These are phyloP conservation scores for Thuidium tamariscinum DNA, from an alignment of 225 moss, liverwort and hornwort species.

Conservation along the genomic window DNA sequence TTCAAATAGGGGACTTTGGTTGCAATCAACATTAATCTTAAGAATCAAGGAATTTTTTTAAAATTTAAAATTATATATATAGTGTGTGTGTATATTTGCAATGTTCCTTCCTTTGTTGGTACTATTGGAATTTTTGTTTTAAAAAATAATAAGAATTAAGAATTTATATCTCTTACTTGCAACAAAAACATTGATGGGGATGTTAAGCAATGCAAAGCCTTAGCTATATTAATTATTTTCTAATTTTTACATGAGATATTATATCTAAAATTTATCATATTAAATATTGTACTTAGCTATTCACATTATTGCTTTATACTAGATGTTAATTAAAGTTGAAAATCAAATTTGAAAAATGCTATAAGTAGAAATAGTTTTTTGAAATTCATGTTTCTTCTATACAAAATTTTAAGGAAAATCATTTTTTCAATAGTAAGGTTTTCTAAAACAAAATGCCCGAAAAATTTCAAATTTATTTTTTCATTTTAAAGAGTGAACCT, in stretches of 20 bases:
- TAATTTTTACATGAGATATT: background rate
- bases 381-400: rapidly evolving
- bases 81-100: background rate
- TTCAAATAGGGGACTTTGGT: background rate
- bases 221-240: background rate
- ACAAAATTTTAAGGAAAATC: rapidly evolving
- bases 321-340: background rate
- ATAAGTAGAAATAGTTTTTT: rapidly evolving
- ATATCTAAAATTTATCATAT: background rate
- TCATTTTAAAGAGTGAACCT: background rate
- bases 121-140: rapidly evolving
- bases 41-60: no score
- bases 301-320: rapidly evolving
- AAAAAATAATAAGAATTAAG: background rate
- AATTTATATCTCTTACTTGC: no score
- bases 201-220: rapidly evolving
- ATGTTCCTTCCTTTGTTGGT: rapidly evolving
- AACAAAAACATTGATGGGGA: rapidly evolving
- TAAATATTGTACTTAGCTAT: rapidly evolving
- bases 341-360: rapidly evolving
- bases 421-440: rapidly evolving
- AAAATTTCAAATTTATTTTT: no score
- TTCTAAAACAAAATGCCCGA: background rate
- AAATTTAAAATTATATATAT: no score
- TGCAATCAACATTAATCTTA: no score